Base-by-base conservation (phyloP, 73 alveolate genomes). In the Stentor coeruleus region DNA sequence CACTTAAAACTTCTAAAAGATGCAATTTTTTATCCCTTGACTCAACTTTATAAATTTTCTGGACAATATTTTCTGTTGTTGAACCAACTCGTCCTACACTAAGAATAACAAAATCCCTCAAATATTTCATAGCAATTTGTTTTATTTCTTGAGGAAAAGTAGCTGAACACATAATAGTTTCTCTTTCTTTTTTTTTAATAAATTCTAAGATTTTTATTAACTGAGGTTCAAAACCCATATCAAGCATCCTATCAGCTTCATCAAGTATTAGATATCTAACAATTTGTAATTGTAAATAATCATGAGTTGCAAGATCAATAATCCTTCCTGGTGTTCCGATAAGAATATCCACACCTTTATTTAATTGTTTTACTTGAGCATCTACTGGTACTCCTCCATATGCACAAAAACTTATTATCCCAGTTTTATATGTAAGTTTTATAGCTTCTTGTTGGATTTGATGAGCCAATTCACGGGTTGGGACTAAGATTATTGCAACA, bases 251-350 rank as follows among this genome's bases (percentile, higher is more conserved):
- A 74, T 89, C 97, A 3, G 98, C 99, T 90, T 96, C 99, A 88
- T 96, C 99, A 35, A 96, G 86, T n/a, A 95, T 97, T 74, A 96
- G 84, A 80, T 88, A 94, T 28, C 95, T 91, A 37, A 93, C 98
- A 81, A 92, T 86, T 59, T 88, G 84, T 55, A 96, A 84, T 74
- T 86, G 86, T 35, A 93, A 87, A 28, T 79, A 28, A n/a, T 59
- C 83, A 2, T 55, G 40, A 0, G n/a, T n/a, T 60, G 59, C 40
- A 86, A 94, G 95, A 82, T 96, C 99, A 26, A 86, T 74, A 39
- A 96, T 85, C 49, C 99, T 80, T 6, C 99, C 99, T 2, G 99
- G 99, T 3, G 99, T 95, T 3, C 98, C 99, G n/a, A 93, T 92
- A 60, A 91, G 79, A 3, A 96, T 95, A 83, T 96, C 99, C 58